A percentile compares a stretch with the other conserved stretches of the same genome.
Conservation (phyloP, 225 moss, liverwort and hornwort genomes). For the Climacium dendroides region DNA sequence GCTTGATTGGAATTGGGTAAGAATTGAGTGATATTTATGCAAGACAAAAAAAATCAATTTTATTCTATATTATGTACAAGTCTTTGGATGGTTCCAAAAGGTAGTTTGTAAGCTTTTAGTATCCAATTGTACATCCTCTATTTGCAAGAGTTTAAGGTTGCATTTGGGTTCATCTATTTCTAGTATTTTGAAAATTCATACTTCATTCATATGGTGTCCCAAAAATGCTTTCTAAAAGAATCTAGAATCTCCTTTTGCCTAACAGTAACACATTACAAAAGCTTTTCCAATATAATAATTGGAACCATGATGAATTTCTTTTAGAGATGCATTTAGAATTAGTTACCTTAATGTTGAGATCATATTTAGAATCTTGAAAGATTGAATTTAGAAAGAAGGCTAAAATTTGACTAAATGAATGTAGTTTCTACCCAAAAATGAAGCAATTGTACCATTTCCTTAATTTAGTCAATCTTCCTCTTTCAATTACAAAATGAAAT, state of each 20-base stretch:
- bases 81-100: too few species aligned
- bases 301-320: not conserved
- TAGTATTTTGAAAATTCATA: not conserved
- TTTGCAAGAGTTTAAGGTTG: not conserved
- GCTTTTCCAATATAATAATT: not conserved
- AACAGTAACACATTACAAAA: not conserved
- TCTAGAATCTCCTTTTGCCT: not conserved
- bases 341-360: not conserved
- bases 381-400: accelerated
- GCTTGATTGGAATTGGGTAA: too few species aligned
- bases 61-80: too few species aligned
- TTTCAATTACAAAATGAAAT: not conserved
- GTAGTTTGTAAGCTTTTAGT: too few species aligned
- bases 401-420: accelerated
- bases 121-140: too few species aligned
- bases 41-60: too few species aligned
- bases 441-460: not conserved
- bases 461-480: not conserved
- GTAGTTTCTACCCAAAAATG: not conserved
- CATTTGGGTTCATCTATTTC: not conserved
- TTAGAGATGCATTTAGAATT: not conserved
- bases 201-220: not conserved
- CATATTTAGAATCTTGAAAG: not conserved
- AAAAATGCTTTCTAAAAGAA: not conserved
- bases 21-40: too few species aligned